Base-by-base conservation (phyloP, 2,329 filamentous ascomycete genomes). In the Claviceps cyperi region DNA sequence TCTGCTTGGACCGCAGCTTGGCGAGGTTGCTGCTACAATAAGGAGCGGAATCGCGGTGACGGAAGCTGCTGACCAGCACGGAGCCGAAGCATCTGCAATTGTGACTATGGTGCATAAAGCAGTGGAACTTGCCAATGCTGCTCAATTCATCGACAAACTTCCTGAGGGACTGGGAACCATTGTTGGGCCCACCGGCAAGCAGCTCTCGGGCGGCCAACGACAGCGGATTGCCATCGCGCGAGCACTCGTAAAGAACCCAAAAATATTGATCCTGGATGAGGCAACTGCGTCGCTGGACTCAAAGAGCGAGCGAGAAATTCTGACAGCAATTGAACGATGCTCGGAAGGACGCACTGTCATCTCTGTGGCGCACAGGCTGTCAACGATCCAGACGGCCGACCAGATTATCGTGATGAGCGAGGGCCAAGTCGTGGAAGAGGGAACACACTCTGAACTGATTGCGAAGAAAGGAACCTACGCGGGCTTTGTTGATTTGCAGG, bases 201-300 rank as follows among this genome's bases (percentile, higher is more conserved):
- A 78, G 51, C 64, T 83, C 1, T 80, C 75, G n/a, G 79, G 79
- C 32, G 80, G 80, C 2, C 80, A 84, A 55, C 69, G 77, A 43
- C 80, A 83, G 56, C 71, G 80, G 8, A 69, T 84, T 21, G 75
- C 78, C 1, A 81, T 84, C 51, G 64, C 64, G 8, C 60, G 64
- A 13, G 64, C 64, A 32, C 62, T 69, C 44, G 59, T 69, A 21
- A 61, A 60, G 9, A 57, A 65, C 46, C 66, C 66, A 0, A 63
- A 65, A 46, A 77, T 53, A 35, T 66, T 83, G 1, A 73, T 83
- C 17, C 63, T 83, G 1, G 80, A 83, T 54, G 80, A 83, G 60
- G 80, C 50, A 17, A 55, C 52, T 2, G 49, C 51, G 2, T 43
- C 39, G 9, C 14, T 53, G 7, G 51, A 53, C 35, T 49, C 46